Evolutionary conservation across 1,284 basidiomycete species (phyloP).

Genomic region (Gomphus sp.): DNA sequence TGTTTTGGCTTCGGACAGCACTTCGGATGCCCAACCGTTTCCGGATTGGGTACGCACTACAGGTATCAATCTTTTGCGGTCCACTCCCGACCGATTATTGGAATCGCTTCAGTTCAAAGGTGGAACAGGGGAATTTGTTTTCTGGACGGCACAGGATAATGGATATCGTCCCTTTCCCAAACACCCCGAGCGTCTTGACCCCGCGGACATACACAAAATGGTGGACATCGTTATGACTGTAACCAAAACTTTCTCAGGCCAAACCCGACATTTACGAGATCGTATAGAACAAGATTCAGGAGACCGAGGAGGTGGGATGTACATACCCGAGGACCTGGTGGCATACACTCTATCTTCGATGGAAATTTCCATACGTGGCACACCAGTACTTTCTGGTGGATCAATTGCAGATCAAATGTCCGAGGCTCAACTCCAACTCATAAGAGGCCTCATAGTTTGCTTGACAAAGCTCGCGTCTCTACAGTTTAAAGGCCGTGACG

Average conservation of each 20-base stretch:
- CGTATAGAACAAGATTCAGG: conserved; percentile 61
- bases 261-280: conserved; percentile 66
- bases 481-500: conserved; percentile 54
- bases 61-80: conserved; percentile 73
- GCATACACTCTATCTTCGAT: conserved; percentile 80
- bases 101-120: conserved; percentile 65
- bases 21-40: conserved; percentile 52
- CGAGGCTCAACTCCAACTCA: conserved; percentile 68
- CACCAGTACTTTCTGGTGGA: conserved; percentile 33
- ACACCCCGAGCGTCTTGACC: conserved; percentile 37
- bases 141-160: conserved; percentile 73
- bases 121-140: conserved; percentile 76
- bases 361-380: conserved; percentile 74
- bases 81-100: conserved; percentile 58
- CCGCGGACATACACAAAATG: conserved; percentile 60
- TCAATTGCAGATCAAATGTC: conserved; percentile 67
- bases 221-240: conserved; percentile 68
- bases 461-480: conserved; percentile 61
- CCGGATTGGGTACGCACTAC: conserved; percentile 76
- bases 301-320: conserved; percentile 70
- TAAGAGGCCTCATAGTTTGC: conserved; percentile 66
- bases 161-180: conserved; percentile 52
- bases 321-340: conserved; percentile 85
- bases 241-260: conserved; percentile 60
- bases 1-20: conserved; percentile 34